A percentile compares a stretch with the other conserved stretches of the same genome.
Conservation (phyloP, 441 rosid species). For the Hura crepitans region DNA sequence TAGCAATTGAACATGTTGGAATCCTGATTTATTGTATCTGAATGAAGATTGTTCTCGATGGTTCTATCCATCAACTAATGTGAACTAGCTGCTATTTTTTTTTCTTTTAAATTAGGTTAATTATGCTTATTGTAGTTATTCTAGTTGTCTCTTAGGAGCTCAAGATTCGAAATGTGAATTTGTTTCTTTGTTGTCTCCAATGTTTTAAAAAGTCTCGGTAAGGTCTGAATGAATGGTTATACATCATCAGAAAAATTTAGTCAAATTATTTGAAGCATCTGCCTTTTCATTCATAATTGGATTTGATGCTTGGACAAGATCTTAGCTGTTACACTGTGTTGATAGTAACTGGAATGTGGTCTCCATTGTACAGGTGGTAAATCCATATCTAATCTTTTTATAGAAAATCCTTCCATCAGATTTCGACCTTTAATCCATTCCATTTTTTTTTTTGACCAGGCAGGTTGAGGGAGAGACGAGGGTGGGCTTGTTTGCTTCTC, state of each 20-base stretch:
- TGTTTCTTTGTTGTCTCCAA: background rate
- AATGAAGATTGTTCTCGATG: background rate
- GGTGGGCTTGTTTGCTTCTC: constrained; percentile 90
- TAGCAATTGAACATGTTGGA: background rate
- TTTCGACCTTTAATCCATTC: constrained; percentile 7
- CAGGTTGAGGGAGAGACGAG: constrained; percentile 92
- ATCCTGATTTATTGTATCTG: background rate
- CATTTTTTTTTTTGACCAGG: constrained; percentile 37
- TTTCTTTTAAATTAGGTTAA: background rate
- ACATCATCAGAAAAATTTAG: background rate
- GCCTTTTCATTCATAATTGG: background rate
- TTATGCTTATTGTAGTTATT: background rate
- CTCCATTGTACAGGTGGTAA: background rate
- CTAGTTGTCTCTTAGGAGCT: background rate
- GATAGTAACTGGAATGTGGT: background rate
- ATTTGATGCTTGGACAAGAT: background rate
- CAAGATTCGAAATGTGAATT: background rate
- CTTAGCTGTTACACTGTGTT: background rate
- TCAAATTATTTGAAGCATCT: background rate
- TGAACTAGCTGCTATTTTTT: background rate
- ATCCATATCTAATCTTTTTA: background rate
- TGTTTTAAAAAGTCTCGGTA: background rate
- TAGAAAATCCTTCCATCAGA: background rate
- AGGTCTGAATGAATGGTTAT: background rate
- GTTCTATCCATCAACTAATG: background rate